Conservation (phyloP, 192 early-diverging fungal species). For the Helicostylum pulchrum region DNA sequence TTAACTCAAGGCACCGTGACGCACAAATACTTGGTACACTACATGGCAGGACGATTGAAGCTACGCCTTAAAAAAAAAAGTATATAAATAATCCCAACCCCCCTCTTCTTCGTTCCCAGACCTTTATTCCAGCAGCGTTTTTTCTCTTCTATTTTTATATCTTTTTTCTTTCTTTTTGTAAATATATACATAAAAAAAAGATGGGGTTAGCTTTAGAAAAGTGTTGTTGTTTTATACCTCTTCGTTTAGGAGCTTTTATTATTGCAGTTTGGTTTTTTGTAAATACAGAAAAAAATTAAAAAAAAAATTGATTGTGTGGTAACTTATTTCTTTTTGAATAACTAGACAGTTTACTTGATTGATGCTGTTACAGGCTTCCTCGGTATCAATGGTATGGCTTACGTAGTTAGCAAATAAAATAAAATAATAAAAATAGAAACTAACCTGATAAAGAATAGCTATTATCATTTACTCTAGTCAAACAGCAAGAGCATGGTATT, state of each 20-base stretch:
- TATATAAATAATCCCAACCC: background rate
- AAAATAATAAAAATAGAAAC: background rate
- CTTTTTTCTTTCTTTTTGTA: background rate
- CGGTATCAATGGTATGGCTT: slow-evolving; percentile 26
- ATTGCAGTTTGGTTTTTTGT: slow-evolving; percentile 38
- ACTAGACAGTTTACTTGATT: slow-evolving; percentile 20
- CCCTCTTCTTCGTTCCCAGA: too few relatives aligned
- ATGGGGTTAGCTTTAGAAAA: slow-evolving; percentile 32
- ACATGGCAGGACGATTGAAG: too few relatives aligned
- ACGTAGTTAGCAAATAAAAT: background rate
- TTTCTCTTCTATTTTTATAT: slow-evolving; percentile 14
- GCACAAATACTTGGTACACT: too few relatives aligned
- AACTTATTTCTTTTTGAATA: background rate
- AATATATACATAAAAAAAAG: background rate
- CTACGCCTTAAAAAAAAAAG: too few relatives aligned
- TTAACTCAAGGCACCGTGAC: too few relatives aligned
- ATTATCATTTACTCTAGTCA: slow-evolving; percentile 23
- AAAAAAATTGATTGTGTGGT: background rate
- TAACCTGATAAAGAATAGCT: background rate
- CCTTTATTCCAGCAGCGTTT: too few relatives aligned
- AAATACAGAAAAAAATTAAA: background rate
- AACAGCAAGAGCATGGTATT: slow-evolving; percentile 13
- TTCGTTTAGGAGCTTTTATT: slow-evolving; percentile 38
- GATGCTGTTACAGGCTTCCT: slow-evolving; percentile 24
- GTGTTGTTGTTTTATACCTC: slow-evolving; percentile 39